These are phyloP conservation scores for Euphorbia peplus DNA, from an alignment of 345 rosid species.

Conservation along the genomic window DNA sequence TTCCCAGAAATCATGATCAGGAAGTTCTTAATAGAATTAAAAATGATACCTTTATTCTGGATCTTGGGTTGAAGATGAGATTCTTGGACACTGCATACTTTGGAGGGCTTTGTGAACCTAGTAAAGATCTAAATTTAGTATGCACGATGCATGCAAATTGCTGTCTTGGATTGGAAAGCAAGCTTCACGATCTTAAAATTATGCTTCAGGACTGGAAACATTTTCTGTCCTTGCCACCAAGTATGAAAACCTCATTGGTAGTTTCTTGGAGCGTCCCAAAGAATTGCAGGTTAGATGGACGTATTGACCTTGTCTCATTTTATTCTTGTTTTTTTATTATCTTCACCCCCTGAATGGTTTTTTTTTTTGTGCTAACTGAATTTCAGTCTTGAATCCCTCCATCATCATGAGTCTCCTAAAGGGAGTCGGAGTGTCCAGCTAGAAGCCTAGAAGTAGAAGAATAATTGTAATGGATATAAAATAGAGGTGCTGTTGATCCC, in stretches of 20 bases:
- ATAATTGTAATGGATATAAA: conserved; percentile 14
- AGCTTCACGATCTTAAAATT: conserved; percentile 69
- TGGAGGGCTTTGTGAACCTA: conserved; percentile 87
- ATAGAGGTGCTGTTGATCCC: neutral
- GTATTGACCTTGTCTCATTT: neutral
- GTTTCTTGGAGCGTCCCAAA: conserved; percentile 71
- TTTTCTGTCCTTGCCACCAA: conserved; percentile 54
- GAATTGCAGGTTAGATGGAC: conserved; percentile 66
- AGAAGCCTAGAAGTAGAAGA: conserved; percentile 23
- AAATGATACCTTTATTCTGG: conserved; percentile 39
- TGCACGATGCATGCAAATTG: conserved; percentile 93
- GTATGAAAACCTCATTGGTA: conserved; percentile 36
- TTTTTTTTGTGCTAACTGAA: neutral
- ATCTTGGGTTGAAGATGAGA: conserved; percentile 56
- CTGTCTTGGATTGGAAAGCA: conserved; percentile 70
- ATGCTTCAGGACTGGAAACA: conserved; percentile 80
- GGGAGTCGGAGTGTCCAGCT: conserved; percentile 17
- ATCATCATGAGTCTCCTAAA: conserved; percentile 19
- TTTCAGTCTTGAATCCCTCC: conserved; percentile 51
- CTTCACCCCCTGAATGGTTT: conserved; percentile 6
- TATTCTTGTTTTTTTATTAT: neutral
- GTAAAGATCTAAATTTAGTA: conserved; percentile 65
- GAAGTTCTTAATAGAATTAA: conserved; percentile 73
- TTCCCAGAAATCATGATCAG: conserved; percentile 69
- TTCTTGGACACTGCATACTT: conserved; percentile 72